Conservation (phyloP, 2,329 filamentous ascomycete genomes). For the Claviceps sorghi region DNA sequence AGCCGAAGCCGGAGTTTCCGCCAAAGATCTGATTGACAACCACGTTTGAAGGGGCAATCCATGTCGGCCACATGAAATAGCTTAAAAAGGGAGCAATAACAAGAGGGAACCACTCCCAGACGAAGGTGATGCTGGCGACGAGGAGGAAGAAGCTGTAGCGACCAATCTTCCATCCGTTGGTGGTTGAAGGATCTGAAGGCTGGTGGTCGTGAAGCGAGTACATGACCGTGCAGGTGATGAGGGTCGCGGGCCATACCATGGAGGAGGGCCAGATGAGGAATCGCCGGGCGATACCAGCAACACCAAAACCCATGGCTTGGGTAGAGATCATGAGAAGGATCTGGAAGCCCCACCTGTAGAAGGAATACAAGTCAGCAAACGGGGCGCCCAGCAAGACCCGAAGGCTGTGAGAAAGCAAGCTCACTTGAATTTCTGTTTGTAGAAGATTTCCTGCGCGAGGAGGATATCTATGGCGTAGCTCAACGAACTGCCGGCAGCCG, state of each 20-base stretch:
- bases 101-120: conserved; percentile 45
- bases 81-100: conserved; percentile 44
- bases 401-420: background rate
- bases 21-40: conserved; percentile 53
- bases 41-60: conserved; percentile 47
- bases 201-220: conserved; percentile 49
- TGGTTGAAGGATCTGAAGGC: conserved; percentile 32
- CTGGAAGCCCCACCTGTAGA: conserved; percentile 33
- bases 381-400: background rate
- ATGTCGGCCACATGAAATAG: conserved; percentile 45
- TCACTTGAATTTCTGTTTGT: conserved; percentile 33
- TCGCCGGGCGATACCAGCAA: conserved; percentile 43
- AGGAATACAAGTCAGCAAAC: conserved; percentile 11
- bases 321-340: conserved; percentile 45
- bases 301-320: conserved; percentile 48
- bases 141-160: conserved; percentile 44
- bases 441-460: conserved; percentile 30
- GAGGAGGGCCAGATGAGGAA: conserved; percentile 47
- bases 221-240: conserved; percentile 48
- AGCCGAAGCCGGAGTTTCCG: conserved; percentile 42
- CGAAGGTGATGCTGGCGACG: conserved; percentile 33
- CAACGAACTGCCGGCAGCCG: conserved; percentile 20
- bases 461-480: conserved; percentile 27
- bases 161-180: conserved; percentile 43
- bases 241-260: conserved; percentile 49